Conservation (phyloP, 2,329 filamentous ascomycete genomes). For the Alternaria triticimaculans region DNA sequence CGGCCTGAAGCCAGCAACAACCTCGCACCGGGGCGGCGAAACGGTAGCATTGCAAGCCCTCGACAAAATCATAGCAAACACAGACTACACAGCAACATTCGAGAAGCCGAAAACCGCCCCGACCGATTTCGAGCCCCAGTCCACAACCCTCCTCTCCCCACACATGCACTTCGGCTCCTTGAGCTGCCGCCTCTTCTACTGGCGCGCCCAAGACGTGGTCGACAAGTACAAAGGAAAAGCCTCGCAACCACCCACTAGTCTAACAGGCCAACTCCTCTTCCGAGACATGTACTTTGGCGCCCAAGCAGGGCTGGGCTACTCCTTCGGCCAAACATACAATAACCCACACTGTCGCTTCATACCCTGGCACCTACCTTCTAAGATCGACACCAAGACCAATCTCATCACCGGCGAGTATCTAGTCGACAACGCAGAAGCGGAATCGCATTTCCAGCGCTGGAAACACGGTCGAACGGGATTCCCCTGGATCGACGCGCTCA, state of each 20-base stretch:
- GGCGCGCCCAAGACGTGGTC: constrained; percentile 70
- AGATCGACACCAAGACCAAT: constrained; percentile 53
- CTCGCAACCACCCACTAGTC: constrained; percentile 67
- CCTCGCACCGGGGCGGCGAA: constrained; percentile 75
- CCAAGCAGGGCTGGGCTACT: constrained; percentile 70
- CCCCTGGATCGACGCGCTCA: constrained; percentile 80
- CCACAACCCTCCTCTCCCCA: constrained; percentile 75
- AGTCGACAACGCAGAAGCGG: constrained; percentile 67
- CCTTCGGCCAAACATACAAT: constrained; percentile 68
- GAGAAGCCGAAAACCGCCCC: constrained; percentile 78
- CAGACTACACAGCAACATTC: constrained; percentile 74
- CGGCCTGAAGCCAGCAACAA: constrained; percentile 66
- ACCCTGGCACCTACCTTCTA: constrained; percentile 77
- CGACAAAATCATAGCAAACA: constrained; percentile 64
- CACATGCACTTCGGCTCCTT: constrained; percentile 77
- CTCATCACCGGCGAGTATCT: constrained; percentile 66
- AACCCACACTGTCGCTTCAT: constrained; percentile 76
- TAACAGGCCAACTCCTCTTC: constrained; percentile 77
- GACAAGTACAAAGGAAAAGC: constrained; percentile 63
- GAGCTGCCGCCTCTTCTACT: constrained; percentile 75
- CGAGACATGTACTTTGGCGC: constrained; percentile 85
- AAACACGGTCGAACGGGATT: constrained; percentile 73
- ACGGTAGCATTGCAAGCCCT: constrained; percentile 66
- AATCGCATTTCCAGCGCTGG: constrained; percentile 73
- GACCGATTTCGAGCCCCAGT: constrained; percentile 73